These are phyloP conservation scores for Alternaria sp. DNA, from an alignment of 2,329 filamentous ascomycete species.

Conservation along the genomic window DNA sequence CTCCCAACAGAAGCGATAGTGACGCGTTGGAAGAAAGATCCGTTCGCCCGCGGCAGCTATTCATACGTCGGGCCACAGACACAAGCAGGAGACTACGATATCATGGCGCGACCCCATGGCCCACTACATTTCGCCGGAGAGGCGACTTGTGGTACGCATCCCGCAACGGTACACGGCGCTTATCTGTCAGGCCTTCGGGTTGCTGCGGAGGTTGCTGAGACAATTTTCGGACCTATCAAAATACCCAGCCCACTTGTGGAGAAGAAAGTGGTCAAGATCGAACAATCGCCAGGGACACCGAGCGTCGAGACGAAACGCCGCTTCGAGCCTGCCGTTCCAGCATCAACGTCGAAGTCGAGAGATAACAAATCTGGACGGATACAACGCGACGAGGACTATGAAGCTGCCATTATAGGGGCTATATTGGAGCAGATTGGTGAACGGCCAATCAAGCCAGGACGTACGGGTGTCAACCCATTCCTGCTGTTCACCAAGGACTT, in stretches of 20 bases:
- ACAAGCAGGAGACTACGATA: conserved; percentile 85
- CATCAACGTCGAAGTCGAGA: conserved; percentile 2
- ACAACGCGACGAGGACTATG: conserved; percentile 55
- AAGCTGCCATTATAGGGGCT: conserved; percentile 63
- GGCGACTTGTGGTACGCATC: conserved; percentile 93
- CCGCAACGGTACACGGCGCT: conserved; percentile 94
- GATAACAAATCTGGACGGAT: conserved; percentile 31
- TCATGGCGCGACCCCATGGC: conserved; percentile 82
- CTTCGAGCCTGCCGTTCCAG: conserved; percentile 21
- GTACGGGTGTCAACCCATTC: conserved; percentile 83
- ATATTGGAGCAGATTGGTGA: conserved; percentile 72
- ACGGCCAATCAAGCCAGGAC: conserved; percentile 72
- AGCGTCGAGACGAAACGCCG: conserved; percentile 33
- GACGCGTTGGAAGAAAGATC: conserved; percentile 90
- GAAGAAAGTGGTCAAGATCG: conserved; percentile 56
- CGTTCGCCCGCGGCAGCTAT: conserved; percentile 92
- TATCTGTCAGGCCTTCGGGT: conserved; percentile 92
- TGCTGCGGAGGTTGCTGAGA: conserved; percentile 82
- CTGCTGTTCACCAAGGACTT: conserved; percentile 83
- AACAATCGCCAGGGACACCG: conserved; percentile 20
- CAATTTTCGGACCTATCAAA: conserved; percentile 80
- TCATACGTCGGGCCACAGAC: conserved; percentile 89
- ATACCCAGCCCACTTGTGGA: conserved; percentile 76
- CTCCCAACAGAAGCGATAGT: conserved; percentile 84
- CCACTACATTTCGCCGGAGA: conserved; percentile 96